A percentile compares a stretch with the other conserved stretches of the same genome.
Evolutionary conservation across 169 alveolate species (phyloP).

Genomic region (Plasmodium chabaudi): DNA sequence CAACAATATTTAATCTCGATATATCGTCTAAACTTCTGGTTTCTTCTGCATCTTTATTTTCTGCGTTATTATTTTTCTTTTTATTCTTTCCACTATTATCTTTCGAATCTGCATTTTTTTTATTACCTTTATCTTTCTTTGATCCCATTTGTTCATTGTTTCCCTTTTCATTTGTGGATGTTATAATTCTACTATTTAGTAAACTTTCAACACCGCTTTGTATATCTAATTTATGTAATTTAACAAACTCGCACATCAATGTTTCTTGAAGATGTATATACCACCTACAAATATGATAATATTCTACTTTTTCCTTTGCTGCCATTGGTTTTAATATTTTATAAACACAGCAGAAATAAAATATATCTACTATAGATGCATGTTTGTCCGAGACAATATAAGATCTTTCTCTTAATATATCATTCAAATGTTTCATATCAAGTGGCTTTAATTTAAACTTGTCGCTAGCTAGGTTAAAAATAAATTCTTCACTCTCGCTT

Average conservation of each 20-base stretch:
- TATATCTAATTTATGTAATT: slow-evolving; percentile 32
- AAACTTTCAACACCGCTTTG: slow-evolving; percentile 23
- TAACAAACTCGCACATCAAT: slow-evolving; percentile 19
- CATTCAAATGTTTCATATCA: slow-evolving; percentile 65
- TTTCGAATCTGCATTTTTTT: slow-evolving; percentile 26
- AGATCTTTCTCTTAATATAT: slow-evolving; percentile 45
- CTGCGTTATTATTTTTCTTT: slow-evolving; percentile 39
- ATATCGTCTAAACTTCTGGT: slow-evolving; percentile 82
- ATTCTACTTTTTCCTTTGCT: slow-evolving; percentile 49
- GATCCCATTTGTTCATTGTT: not conserved
- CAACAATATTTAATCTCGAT: slow-evolving; percentile 79
- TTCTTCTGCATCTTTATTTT: slow-evolving; percentile 62
- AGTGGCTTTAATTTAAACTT: slow-evolving; percentile 31
- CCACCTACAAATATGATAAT: slow-evolving; percentile 55
- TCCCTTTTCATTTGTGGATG: slow-evolving; percentile 12
- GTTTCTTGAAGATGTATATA: slow-evolving; percentile 72
- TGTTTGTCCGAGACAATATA: slow-evolving; percentile 43
- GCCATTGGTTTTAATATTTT: slow-evolving; percentile 47
- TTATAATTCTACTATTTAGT: slow-evolving; percentile 11
- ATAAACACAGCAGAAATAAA: slow-evolving; percentile 56
- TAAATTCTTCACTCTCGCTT: slow-evolving; percentile 70
- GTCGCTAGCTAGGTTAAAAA: slow-evolving; percentile 57
- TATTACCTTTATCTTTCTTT: slow-evolving; percentile 1
- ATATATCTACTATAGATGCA: slow-evolving; percentile 61
- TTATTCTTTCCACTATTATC: slow-evolving; percentile 52